phyloP scores from a whole-genome alignment of 2,329 filamentous ascomycete genomes.

The Penicillium sp. region DNA sequence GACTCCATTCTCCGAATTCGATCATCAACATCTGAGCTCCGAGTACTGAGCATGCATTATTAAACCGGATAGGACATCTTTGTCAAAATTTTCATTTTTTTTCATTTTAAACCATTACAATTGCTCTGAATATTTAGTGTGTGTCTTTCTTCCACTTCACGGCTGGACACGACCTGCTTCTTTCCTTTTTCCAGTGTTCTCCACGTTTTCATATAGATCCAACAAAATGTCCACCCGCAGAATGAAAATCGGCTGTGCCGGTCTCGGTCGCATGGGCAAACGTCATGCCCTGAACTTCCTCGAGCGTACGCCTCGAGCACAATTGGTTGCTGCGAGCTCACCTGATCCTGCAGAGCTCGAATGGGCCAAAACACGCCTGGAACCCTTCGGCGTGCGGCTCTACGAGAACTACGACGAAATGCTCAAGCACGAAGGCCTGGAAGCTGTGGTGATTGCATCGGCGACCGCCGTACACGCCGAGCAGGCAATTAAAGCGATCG shows the following conservation, averaged over 20 bases:
- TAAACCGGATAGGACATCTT: background rate
- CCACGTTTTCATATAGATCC: background rate
- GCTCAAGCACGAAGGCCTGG: slow-evolving; percentile 58
- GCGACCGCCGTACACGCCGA: slow-evolving; percentile 61
- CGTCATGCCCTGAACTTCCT: slow-evolving; percentile 56
- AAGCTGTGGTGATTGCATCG: slow-evolving; percentile 60
- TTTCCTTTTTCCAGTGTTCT: background rate
- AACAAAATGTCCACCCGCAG: slow-evolving; percentile 34
- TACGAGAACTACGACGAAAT: slow-evolving; percentile 62
- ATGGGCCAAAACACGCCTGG: slow-evolving; percentile 57
- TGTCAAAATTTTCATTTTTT: no score
- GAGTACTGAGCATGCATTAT: background rate
- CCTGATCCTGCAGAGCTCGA: slow-evolving; percentile 51
- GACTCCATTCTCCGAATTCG: slow-evolving; percentile 25
- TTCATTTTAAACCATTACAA: background rate
- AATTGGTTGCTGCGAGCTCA: slow-evolving; percentile 55
- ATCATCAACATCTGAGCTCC: background rate
- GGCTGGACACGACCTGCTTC: background rate
- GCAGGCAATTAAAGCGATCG: slow-evolving; percentile 61
- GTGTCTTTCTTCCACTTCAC: background rate
- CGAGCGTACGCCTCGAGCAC: slow-evolving; percentile 52
- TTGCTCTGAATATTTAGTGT: background rate
- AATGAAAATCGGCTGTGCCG: slow-evolving; percentile 53
- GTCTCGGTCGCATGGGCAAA: slow-evolving; percentile 57
- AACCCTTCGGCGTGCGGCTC: slow-evolving; percentile 55